Conservation (phyloP, 352 stramenopile species). For the Globisporangium viniferum region DNA sequence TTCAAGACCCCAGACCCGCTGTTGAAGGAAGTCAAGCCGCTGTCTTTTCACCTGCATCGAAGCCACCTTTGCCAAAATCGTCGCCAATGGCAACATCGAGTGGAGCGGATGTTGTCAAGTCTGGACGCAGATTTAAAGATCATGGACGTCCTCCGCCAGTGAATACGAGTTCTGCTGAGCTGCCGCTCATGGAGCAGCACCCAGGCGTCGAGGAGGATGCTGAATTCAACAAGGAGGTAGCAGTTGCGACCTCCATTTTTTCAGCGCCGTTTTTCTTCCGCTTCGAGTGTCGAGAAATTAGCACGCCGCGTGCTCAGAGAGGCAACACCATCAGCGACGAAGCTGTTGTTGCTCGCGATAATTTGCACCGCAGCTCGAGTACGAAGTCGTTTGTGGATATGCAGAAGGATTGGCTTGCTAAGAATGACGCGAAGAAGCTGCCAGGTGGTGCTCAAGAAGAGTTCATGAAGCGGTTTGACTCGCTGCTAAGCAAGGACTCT, state of each 20-base stretch:
- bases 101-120: background rate
- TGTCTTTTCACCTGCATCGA: conserved; percentile 15
- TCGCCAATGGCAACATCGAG: conserved; percentile 3
- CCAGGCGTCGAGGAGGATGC: conserved; percentile 61
- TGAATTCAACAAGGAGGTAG: conserved; percentile 83
- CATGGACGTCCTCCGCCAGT: conserved; percentile 22
- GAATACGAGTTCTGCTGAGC: conserved; percentile 23
- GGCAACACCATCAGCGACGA: background rate
- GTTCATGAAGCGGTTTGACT: conserved; percentile 39
- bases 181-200: conserved; percentile 29
- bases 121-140: conserved; percentile 15
- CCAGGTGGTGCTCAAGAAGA: conserved; percentile 27
- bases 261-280: conserved; percentile 84
- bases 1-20: background rate
- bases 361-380: conserved; percentile 38
- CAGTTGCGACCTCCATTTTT: conserved; percentile 76
- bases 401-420: conserved; percentile 13
- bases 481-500: conserved; percentile 23
- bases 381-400: conserved; percentile 52
- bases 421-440: conserved; percentile 14
- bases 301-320: conserved; percentile 18
- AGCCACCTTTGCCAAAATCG: conserved; percentile 16
- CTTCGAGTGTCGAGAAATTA: conserved; percentile 75
- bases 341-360: conserved; percentile 2
- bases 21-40: background rate